Evolutionary conservation across 108 stramenopile genomes (phyloP).

Genomic region (Cyclostephanos tholiformis): DNA sequence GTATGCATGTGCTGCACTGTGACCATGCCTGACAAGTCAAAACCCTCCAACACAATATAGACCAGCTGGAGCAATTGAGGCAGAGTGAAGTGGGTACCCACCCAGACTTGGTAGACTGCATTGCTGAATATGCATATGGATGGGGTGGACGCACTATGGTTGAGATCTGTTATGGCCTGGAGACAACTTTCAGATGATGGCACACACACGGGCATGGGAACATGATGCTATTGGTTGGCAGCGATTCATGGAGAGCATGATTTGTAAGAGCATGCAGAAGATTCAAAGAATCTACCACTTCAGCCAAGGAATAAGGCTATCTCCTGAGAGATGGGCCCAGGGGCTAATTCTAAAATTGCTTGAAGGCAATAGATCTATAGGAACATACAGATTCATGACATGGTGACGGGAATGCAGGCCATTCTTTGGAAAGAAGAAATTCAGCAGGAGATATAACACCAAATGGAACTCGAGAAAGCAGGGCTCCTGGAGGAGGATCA

Average conservation of each 20-base stretch:
- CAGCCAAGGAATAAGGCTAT: too few relatives aligned
- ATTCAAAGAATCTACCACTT: too few relatives aligned
- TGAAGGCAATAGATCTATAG: too few relatives aligned
- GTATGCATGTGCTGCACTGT: constrained; percentile 6
- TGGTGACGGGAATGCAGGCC: not conserved
- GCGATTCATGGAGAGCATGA: too few relatives aligned
- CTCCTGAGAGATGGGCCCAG: too few relatives aligned
- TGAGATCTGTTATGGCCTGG: too few relatives aligned
- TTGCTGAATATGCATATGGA: not conserved
- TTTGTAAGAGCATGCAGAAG: too few relatives aligned
- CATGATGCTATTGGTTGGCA: too few relatives aligned
- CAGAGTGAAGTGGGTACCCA: not conserved
- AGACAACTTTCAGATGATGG: not conserved
- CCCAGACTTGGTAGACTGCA: not conserved
- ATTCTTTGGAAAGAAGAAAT: constrained; percentile 3
- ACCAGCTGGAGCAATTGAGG: not conserved
- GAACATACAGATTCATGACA: constrained; percentile 5
- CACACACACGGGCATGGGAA: too few relatives aligned
- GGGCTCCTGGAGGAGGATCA: constrained; percentile 1
- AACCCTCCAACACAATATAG: not conserved
- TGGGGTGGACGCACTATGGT: too few relatives aligned
- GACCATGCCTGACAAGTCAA: not conserved
- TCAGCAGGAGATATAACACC: not conserved
- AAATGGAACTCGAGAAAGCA: not conserved
- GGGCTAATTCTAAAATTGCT: too few relatives aligned